phyloP scores from a whole-genome alignment of 208 protist species.

The Herpetomonas tarakana region DNA sequence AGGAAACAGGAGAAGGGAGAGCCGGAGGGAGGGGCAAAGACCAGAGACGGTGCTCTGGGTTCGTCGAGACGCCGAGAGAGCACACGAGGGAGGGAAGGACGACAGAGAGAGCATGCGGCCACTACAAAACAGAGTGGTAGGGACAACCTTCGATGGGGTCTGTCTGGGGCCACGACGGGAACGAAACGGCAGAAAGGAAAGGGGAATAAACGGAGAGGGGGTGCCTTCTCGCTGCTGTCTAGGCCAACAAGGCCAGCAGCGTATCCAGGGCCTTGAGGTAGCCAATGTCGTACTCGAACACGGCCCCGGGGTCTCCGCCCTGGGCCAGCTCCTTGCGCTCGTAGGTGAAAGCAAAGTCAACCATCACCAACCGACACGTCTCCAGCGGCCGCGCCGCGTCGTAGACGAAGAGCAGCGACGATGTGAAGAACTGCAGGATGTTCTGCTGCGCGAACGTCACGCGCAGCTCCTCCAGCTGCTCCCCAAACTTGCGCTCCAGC shows the following conservation, averaged over 20 bases:
- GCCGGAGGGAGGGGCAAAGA: too few species aligned
- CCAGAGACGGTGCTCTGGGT: too few species aligned
- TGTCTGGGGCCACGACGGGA: too few species aligned
- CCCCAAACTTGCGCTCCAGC: conserved; percentile 32
- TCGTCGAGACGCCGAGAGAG: too few species aligned
- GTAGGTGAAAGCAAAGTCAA: conserved; percentile 90
- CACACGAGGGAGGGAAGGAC: too few species aligned
- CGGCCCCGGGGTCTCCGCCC: conserved; percentile 56
- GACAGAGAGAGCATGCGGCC: too few species aligned
- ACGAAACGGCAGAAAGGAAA: too few species aligned
- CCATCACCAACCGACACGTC: conserved; percentile 80
- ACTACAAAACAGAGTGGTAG: too few species aligned
- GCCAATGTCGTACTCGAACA: conserved; percentile 58
- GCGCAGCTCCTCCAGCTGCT: conserved; percentile 51
- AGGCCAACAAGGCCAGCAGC: conserved; percentile 52
- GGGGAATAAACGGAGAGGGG: too few species aligned
- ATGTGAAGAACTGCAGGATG: conserved; percentile 83
- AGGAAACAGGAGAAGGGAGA: too few species aligned
- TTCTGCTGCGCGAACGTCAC: conserved; percentile 55
- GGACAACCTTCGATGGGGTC: too few species aligned
- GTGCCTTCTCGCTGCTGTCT: too few species aligned
- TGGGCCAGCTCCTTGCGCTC: conserved; percentile 57
- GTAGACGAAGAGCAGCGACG: conserved; percentile 86
- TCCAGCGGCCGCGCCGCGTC: conserved; percentile 58
- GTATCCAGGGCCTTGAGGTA: conserved; percentile 79